Evolutionary conservation across 2,329 filamentous ascomycete species (phyloP).

Genomic region (Penicillium expansum): DNA sequence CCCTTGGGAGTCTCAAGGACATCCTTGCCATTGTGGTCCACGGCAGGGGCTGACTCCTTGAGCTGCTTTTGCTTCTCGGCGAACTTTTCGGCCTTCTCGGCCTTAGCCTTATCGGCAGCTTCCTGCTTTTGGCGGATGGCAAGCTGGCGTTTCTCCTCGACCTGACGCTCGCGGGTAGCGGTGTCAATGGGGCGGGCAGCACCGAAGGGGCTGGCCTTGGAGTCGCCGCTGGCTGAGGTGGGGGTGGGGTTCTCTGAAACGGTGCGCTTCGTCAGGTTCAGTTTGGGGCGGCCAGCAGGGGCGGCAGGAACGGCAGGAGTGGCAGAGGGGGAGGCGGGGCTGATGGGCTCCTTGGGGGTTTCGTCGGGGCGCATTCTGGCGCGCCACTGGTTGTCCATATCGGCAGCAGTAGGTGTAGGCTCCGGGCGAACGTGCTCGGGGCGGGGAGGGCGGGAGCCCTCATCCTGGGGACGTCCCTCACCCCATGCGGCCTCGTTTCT

Average conservation of each 20-base stretch:
- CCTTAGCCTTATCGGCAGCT: constrained; percentile 79
- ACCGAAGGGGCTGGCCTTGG: constrained; percentile 91
- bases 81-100: constrained; percentile 62
- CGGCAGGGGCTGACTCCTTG: constrained; percentile 34
- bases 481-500: constrained; percentile 73
- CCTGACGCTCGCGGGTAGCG: constrained; percentile 78
- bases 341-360: constrained; percentile 67
- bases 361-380: constrained; percentile 85
- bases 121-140: constrained; percentile 79
- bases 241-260: constrained; percentile 69
- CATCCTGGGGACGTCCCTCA: constrained; percentile 66
- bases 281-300: constrained; percentile 67
- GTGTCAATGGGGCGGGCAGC: constrained; percentile 93
- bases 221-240: constrained; percentile 52
- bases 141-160: constrained; percentile 81
- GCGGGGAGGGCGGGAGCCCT: constrained; percentile 69
- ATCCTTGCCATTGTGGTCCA: constrained; percentile 43
- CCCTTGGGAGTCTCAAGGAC: constrained; percentile 41
- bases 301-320: constrained; percentile 63
- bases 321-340: constrained; percentile 71
- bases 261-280: constrained; percentile 89
- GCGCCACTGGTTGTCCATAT: constrained; percentile 92
- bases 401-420: constrained; percentile 76
- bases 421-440: constrained; percentile 65
- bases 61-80: constrained; percentile 56